These are phyloP conservation scores for Tothia fuscella DNA, from an alignment of 2,329 filamentous ascomycete species.

Conservation along the genomic window DNA sequence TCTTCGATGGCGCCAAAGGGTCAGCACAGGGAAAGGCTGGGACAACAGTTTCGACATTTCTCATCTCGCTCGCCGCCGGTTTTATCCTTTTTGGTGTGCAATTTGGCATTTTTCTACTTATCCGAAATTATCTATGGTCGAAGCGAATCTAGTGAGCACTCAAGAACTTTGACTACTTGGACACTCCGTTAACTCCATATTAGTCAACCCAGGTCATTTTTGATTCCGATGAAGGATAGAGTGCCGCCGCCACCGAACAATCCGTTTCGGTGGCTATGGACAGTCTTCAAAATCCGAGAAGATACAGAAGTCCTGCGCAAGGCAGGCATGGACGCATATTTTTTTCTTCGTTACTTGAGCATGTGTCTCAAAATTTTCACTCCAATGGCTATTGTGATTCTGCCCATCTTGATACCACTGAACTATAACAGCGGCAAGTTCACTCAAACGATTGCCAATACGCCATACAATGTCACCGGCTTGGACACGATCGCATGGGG, in stretches of 20 bases:
- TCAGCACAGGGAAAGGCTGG: slow-evolving; percentile 19
- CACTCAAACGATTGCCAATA: slow-evolving; percentile 10
- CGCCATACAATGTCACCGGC: slow-evolving; percentile 22
- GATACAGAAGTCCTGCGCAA: slow-evolving; percentile 86
- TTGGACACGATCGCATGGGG: slow-evolving; percentile 78
- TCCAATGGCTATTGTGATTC: slow-evolving; percentile 62
- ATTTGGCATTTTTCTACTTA: slow-evolving; percentile 17
- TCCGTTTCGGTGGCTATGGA: slow-evolving; percentile 18
- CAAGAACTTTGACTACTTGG: too few species aligned
- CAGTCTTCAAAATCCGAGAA: slow-evolving; percentile 35
- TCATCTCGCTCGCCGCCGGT: slow-evolving; percentile 19
- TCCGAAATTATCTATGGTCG: slow-evolving; percentile 19
- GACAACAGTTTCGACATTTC: slow-evolving; percentile 19
- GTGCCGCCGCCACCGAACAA: slow-evolving; percentile 18
- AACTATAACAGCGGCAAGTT: slow-evolving; percentile 43
- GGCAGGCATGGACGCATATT: slow-evolving; percentile 92
- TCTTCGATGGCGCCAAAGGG: slow-evolving; percentile 18
- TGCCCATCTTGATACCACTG: slow-evolving; percentile 76
- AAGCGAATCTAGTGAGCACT: slow-evolving; percentile 12
- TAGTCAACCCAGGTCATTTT: slow-evolving; percentile 18
- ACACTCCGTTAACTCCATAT: not conserved
- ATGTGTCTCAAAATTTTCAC: slow-evolving; percentile 86
- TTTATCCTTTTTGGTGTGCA: slow-evolving; percentile 18
- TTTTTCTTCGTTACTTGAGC: slow-evolving; percentile 83
- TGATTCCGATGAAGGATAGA: slow-evolving; percentile 19